Base-by-base conservation (phyloP, 1,284 basidiomycete genomes). In the Sphaerobolus stellatus region DNA sequence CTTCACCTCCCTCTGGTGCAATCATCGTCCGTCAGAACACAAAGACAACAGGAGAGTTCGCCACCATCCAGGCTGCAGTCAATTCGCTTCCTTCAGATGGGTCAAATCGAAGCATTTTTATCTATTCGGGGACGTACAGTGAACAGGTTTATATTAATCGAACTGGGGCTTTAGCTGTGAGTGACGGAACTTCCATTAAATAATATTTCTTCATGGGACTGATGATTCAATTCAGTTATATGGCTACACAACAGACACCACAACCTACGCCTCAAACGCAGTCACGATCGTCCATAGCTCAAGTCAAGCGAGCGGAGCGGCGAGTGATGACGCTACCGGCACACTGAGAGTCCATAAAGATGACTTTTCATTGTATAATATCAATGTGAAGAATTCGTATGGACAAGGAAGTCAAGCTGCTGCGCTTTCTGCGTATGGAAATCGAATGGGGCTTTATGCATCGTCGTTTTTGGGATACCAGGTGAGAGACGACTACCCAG, bases 91-190 rank as follows among this genome's bases (percentile, higher is more conserved):
- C 76, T 3, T 69, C 75, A 53, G 78, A 78, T 61, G 69, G 64
- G 50, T 72, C 74, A 29, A 63, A 69, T 3, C 66, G 71, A 54
- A 68, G 72, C 5, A 79, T 82, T 56, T 83, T 82, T 69, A 75
- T 83, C 33, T 81, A 72, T 59, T 72, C 80, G 11, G 80, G 80
- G 5, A 81, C 76, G 3, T 83, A 82, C 63, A 70, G 66, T 11
- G 81, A 78, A 54, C 80, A 81, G 60, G 75, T 81, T 4, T 68
- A 75, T 52, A 80, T 83, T 56, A 75, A 74, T 14, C 76, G 80
- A 24, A 55, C 67, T 8, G 76, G 75, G 2, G 68, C 74, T 3
- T 65, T 77, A n/a, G 76, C 71, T 1, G 76, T 77, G 55, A 51
- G 66, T 56, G 14, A n/a, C n/a, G n/a, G n/a, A n/a, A n/a, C n/a